Base-by-base conservation (phyloP, 768 basidiomycete species). In the Boletus subcaerulescens region DNA sequence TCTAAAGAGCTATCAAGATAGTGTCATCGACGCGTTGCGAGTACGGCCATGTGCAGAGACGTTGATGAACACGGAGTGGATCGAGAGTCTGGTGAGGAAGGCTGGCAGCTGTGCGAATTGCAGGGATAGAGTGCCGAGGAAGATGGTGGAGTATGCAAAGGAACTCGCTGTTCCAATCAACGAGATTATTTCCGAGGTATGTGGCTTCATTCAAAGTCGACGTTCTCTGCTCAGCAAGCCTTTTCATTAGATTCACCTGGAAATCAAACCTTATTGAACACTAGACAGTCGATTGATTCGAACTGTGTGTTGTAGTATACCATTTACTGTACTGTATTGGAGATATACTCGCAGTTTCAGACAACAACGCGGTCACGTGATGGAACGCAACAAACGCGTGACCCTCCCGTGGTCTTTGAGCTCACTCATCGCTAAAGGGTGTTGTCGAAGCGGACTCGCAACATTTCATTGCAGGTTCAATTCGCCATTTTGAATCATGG, bases 31-130 rank as follows among this genome's bases (percentile, higher is more conserved):
- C 6, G 61, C 50, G 12, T 50, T 71, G 44, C 67, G 69, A 29
- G 56, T 67, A 20, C 71, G 69, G n/a, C 69, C 69, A 7, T 71
- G 69, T 43, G 63, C 59, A 17, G 69, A 71, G 26, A 71, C 67
- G 17, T 46, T 71, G 45, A 53, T 60, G 56, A 72, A 63, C 22
- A 5, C 53, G 18, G 69, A 71, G 48, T 71, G 69, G 69, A 62
- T 72, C 12, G 69, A 71, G 24, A 35, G 55, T 33, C 60, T 72
- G 65, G 54, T 63, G 7, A 67, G 58, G 44, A 71, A 58, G 58
- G 60, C 69, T 31, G 71, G 69, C 20, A 71, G 69, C 41, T 71
- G 69, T 44, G 53, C 50, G 39, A 57, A 32, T 47, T 71, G 69
- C 50, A 53, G 60, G 50, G 69, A 71, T 20, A 71, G 71, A 50